Evolutionary conservation across 345 rosid species (phyloP), one percentile per base, ranked within the genome.

Genomic region (Ceriops tagal): DNA sequence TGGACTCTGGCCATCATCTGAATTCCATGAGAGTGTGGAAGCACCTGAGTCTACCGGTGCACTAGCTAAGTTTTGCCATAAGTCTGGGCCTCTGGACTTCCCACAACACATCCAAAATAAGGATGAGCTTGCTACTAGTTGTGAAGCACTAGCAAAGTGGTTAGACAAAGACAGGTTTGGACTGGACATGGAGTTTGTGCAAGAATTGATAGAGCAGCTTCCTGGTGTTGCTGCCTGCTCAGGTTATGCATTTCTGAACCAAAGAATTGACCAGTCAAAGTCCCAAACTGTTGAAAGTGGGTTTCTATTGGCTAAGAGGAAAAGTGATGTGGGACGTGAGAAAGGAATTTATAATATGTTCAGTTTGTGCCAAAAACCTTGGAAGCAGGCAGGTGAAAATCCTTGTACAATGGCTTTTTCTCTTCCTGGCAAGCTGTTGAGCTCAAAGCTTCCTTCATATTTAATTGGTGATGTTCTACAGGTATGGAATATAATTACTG

Each of bases 91-190:
- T 62, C 24, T 63, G 6, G 4, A 56, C 9, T 8, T 63, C 19
- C 64, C 37, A 1, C 37, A 9, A 18, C 30, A 57, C 46, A 52
- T 74, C 53, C 68, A 74, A 31, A 67, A 68, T 52, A 62, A 68
- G 49, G 71, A 57, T 68, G 79, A 79, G 19, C 72, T 75, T 65
- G 32, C 66, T 59, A 39, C 53, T 62, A 64, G 72, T 56, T 79
- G 69, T 64, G 67, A 69, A 72, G 77, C 69, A 4, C 58, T 79
- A 27, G 52, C 26, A 35, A 66, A 75, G 63, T 79, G 83, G 83
- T 61, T 79, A 75, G 77, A 60, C 49, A 77, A 72, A 47, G 83
- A 79, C 61, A 79, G 83, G 66, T 79, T 79, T 72, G 83, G 83
- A 49, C 65, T 75, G 51, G 83, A 79, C 60, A 34, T 62, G 46